These are phyloP conservation scores for Orbilia quercus DNA, from an alignment of 2,329 filamentous ascomycete species.

Conservation along the genomic window DNA sequence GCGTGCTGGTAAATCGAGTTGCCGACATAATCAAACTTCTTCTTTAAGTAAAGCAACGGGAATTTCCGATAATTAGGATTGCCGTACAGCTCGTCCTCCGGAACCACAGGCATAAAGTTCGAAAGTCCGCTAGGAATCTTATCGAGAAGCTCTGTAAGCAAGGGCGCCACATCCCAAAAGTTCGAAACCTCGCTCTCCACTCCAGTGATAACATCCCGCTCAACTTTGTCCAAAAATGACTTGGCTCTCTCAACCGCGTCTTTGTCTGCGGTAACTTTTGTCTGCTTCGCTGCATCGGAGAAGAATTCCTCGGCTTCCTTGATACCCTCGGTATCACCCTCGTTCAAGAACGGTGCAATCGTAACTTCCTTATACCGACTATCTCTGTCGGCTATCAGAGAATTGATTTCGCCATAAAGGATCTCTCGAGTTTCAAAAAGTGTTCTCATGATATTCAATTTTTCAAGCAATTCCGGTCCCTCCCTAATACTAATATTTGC, in stretches of 20 bases:
- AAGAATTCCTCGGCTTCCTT: conserved; percentile 85
- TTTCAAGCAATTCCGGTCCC: conserved; percentile 90
- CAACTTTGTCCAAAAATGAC: conserved; percentile 81
- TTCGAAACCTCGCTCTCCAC: conserved; percentile 91
- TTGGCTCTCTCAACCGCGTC: conserved; percentile 79
- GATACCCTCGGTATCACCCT: conserved; percentile 80
- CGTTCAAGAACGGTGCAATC: conserved; percentile 79
- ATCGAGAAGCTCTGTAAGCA: conserved; percentile 79
- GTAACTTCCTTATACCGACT: conserved; percentile 87
- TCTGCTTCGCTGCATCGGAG: conserved; percentile 77
- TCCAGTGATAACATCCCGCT: conserved; percentile 84
- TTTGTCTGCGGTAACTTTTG: conserved; percentile 76
- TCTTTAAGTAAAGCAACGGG: conserved; percentile 90
- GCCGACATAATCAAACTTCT: conserved; percentile 83
- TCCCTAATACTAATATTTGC: conserved; percentile 74
- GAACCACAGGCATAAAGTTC: conserved; percentile 70
- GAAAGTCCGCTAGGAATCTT: conserved; percentile 73
- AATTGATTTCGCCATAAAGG: conserved; percentile 84
- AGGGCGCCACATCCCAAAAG: conserved; percentile 97
- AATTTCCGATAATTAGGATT: conserved; percentile 83
- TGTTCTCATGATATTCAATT: conserved; percentile 95
- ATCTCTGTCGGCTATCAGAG: conserved; percentile 85
- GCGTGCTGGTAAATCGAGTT: conserved; percentile 84
- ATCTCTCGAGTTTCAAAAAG: conserved; percentile 93
- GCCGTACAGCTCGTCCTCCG: conserved; percentile 81